A percentile compares a stretch with the other conserved stretches of the same genome.
Evolutionary conservation across 257 asterid species (phyloP).

Genomic region (Solanum bulbocastanum): DNA sequence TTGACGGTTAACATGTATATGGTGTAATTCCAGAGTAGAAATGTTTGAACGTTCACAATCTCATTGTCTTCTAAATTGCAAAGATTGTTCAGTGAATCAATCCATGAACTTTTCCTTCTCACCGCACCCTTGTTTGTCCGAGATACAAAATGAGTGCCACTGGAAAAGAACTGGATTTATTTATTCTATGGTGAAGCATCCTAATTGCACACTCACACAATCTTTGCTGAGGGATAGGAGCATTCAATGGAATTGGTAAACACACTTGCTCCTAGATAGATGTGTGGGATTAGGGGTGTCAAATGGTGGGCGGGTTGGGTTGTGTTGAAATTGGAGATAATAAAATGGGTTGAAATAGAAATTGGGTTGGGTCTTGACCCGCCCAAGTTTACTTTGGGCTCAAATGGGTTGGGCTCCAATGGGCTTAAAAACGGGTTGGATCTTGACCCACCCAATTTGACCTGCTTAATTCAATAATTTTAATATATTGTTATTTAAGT

Average conservation of each 20-base stretch:
- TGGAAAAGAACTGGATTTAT: neutral
- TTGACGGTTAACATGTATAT: neutral
- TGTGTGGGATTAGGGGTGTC: neutral
- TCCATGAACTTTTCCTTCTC: neutral
- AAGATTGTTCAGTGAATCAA: neutral
- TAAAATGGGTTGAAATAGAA: too few species aligned
- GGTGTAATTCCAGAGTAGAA: neutral
- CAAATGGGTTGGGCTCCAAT: too few species aligned
- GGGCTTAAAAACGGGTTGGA: too few species aligned
- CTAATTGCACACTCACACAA: neutral
- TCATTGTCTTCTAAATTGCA: neutral
- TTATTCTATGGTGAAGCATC: neutral
- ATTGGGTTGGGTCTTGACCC: too few species aligned
- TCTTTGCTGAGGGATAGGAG: neutral
- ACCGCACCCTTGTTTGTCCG: neutral
- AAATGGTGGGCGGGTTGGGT: too few species aligned
- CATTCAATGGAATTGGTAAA: neutral
- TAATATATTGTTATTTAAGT: too few species aligned
- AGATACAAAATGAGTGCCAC: neutral
- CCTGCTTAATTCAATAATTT: too few species aligned
- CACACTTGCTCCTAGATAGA: neutral
- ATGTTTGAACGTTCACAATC: neutral
- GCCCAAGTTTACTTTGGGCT: too few species aligned
- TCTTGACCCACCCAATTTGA: too few species aligned
- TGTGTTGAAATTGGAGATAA: too few species aligned